Conservation (phyloP, 306 rosid species). For the Vachellia collinsii region DNA sequence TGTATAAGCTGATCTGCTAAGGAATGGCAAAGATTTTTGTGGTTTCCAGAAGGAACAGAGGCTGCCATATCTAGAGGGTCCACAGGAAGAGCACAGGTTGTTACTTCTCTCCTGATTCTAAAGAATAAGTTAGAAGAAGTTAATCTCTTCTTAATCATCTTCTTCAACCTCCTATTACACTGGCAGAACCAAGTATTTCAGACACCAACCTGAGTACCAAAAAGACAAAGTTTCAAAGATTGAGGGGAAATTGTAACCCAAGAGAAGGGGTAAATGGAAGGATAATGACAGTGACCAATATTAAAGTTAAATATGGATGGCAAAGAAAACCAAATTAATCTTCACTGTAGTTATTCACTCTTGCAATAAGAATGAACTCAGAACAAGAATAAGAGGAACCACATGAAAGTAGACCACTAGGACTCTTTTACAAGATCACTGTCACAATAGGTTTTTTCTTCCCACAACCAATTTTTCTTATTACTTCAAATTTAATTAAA, state of each 20-base stretch:
- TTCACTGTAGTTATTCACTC: not conserved
- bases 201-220: conserved; percentile 1
- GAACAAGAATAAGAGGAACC: not conserved
- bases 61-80: conserved; percentile 22
- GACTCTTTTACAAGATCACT: not conserved
- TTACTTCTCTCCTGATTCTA: conserved; percentile 35
- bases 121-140: conserved; percentile 22
- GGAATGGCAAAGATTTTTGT: conserved; percentile 39
- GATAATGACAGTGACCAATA: not conserved
- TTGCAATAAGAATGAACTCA: not conserved
- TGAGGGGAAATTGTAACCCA: not conserved
- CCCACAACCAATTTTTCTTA: not conserved
- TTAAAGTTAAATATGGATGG: not conserved
- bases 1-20: conserved; percentile 40
- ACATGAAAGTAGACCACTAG: too few species aligned
- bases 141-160: conserved; percentile 38
- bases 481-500: not conserved
- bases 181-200: not conserved
- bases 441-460: not conserved
- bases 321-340: not conserved
- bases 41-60: conserved; percentile 30
- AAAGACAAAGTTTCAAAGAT: not conserved
- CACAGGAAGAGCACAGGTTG: conserved; percentile 38
- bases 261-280: not conserved
- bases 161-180: not conserved